Percentiles rank a stretch among this genome's conserved stretches.
Evolutionary conservation across 2,329 filamentous ascomycete genomes (phyloP).

Genomic region (Macrophomina tecta): DNA sequence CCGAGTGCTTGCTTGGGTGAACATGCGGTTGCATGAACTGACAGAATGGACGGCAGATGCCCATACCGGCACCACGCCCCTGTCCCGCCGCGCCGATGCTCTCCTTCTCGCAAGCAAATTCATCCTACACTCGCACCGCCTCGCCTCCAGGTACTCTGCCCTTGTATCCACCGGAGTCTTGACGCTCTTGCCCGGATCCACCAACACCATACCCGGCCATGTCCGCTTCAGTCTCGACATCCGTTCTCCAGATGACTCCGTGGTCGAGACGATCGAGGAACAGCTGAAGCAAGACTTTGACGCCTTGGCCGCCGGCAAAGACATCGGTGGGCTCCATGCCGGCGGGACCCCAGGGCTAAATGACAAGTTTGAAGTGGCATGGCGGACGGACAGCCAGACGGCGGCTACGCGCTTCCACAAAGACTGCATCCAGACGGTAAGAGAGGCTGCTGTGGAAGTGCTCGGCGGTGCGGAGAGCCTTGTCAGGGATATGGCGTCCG

Average conservation of each 20-base stretch:
- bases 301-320: constrained; percentile 54
- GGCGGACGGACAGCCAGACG: constrained; percentile 3
- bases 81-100: constrained; percentile 71
- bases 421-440: constrained; percentile 70
- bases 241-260: constrained; percentile 62
- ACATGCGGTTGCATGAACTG: too few relatives aligned
- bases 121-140: constrained; percentile 69
- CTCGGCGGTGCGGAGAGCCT: constrained; percentile 57
- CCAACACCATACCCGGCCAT: constrained; percentile 74
- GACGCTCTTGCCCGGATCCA: constrained; percentile 68
- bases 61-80: constrained; percentile 77
- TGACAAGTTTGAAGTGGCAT: constrained; percentile 6
- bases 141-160: constrained; percentile 65
- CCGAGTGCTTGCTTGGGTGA: too few relatives aligned
- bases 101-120: constrained; percentile 70
- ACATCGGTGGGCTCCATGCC: constrained; percentile 51
- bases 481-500: constrained; percentile 65
- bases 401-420: constrained; percentile 65
- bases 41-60: constrained; percentile 53
- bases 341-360: constrained; percentile 50
- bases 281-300: constrained; percentile 64
- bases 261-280: constrained; percentile 62
- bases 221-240: constrained; percentile 74
- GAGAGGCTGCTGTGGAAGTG: constrained; percentile 59
- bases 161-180: constrained; percentile 75